Evolutionary conservation across 139 green algal genomes (phyloP), one percentile per base, ranked within the genome.

Genomic region (Coelastrella sp.): DNA sequence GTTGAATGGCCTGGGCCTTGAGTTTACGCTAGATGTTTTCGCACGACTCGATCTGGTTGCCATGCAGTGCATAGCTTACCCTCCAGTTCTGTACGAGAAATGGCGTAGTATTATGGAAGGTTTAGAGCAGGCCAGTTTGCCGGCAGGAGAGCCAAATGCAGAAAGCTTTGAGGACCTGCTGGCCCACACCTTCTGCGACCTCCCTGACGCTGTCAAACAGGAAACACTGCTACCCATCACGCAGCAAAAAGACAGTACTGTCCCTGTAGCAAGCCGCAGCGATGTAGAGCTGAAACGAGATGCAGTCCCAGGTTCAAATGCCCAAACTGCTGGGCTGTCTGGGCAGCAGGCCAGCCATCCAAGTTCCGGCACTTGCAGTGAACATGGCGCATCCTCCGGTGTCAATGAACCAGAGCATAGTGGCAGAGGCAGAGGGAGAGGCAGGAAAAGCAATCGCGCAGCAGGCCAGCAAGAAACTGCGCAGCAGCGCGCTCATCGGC

Each of bases 401-500:
- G 27, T 21, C 5, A 2, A 69, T 38, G 27, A 69, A 25, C 64
- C 21, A 21, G 30, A 38, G 38, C 27, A 40, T 34, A 17, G 35
- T 40, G 34, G 34, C 35, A 59, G 64, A 8, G 67, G 34, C 37
- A 76, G 67, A 30, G 67, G 67, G 7, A 30, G 37, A 37, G 67
- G 37, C 17, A 51, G 37, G 19, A 17, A 23, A 13, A 76, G 67
- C 34, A 30, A 51, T 15, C 67, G 38, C 6, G 34, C 9, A 13
- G 7, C 67, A 23, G 23, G 38, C 21, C 32, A 76, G 34, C 73
- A 81, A 13, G 79, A 85, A 50, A 85, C 80, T 45, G 80, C 66
- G 25, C 80, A 79, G 35, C 80, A 86, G 80, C 80, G 80, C 5
- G 80, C 80, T 25, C 80, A 86, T 62, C 41, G 80, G 25, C 64